Evolutionary conservation across 176 grass and related monocot species (phyloP).

Genomic region (Musa itinerans): DNA sequence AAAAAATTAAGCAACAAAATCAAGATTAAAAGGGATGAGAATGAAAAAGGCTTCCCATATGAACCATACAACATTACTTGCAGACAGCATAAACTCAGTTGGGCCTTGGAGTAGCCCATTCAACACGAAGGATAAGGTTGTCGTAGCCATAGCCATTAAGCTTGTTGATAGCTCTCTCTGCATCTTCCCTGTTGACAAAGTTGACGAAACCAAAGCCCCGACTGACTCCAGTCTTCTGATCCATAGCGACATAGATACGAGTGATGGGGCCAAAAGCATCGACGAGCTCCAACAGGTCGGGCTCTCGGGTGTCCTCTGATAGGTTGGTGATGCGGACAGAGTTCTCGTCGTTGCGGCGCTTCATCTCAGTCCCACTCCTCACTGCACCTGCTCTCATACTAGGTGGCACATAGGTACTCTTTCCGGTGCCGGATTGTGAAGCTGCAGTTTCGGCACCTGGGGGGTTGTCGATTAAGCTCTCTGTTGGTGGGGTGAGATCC

Average conservation of each 20-base stretch:
- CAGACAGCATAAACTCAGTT: constrained; percentile 26
- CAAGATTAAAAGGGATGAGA: too few species aligned
- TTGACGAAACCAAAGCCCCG: constrained; percentile 72
- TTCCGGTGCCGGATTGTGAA: constrained; percentile 26
- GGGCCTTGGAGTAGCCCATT: constrained; percentile 76
- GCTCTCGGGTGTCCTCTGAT: constrained; percentile 70
- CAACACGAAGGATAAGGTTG: constrained; percentile 76
- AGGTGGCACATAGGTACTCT: constrained; percentile 73
- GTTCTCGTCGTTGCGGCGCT: constrained; percentile 68
- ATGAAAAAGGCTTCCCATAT: too few species aligned
- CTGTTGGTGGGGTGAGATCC: constrained; percentile 37
- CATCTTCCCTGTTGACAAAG: constrained; percentile 69
- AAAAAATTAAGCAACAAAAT: too few species aligned
- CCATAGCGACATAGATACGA: constrained; percentile 65
- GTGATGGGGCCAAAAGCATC: constrained; percentile 57
- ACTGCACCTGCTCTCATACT: constrained; percentile 58
- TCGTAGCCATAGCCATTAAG: constrained; percentile 89
- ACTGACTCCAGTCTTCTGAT: constrained; percentile 66
- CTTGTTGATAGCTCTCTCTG: constrained; percentile 76
- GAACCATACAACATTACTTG: neutral
- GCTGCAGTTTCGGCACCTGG: constrained; percentile 22
- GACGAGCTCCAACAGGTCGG: constrained; percentile 55
- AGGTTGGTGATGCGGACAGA: constrained; percentile 75
- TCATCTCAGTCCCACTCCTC: constrained; percentile 38
- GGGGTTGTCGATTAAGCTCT: constrained; percentile 34